These are phyloP conservation scores for Kluyveromyces dobzhanskii DNA, from an alignment of 805 yeast species.

Conservation along the genomic window DNA sequence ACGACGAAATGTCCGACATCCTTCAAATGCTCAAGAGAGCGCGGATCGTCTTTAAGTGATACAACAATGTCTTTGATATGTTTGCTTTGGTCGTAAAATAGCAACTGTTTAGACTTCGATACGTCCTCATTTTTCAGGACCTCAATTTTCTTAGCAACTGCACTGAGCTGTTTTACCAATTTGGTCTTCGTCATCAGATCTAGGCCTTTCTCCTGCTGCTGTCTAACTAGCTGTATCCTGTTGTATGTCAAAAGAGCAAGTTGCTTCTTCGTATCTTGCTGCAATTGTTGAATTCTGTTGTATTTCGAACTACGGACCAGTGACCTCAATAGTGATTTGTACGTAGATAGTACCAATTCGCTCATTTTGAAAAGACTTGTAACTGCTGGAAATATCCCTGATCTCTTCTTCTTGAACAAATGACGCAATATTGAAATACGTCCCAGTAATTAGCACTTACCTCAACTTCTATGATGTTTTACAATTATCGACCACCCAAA, in stretches of 20 bases:
- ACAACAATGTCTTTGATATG: constrained; percentile 10
- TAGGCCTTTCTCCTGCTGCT: constrained; percentile 7
- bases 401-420: too few species aligned
- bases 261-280: constrained; percentile 15
- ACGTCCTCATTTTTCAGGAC: constrained; percentile 10
- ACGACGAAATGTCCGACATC: constrained; percentile 57
- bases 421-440: too few species aligned
- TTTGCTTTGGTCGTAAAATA: constrained; percentile 13
- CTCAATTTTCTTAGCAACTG: constrained; percentile 12
- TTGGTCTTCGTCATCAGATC: constrained; percentile 6
- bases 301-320: constrained; percentile 17
- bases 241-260: constrained; percentile 19
- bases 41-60: constrained; percentile 5
- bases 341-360: constrained; percentile 8
- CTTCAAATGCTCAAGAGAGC: constrained; percentile 33
- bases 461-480: too few species aligned
- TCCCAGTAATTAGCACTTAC: too few species aligned
- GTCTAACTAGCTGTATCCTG: constrained; percentile 15
- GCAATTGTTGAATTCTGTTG: constrained; percentile 14
- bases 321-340: constrained; percentile 16
- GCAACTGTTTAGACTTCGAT: constrained; percentile 10
- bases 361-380: too few species aligned
- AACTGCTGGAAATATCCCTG: too few species aligned
- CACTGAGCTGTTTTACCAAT: constrained; percentile 7
- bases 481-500: too few species aligned